Conservation (phyloP, 2,329 filamentous ascomycete genomes). For the Paecilomyces fulvus region DNA sequence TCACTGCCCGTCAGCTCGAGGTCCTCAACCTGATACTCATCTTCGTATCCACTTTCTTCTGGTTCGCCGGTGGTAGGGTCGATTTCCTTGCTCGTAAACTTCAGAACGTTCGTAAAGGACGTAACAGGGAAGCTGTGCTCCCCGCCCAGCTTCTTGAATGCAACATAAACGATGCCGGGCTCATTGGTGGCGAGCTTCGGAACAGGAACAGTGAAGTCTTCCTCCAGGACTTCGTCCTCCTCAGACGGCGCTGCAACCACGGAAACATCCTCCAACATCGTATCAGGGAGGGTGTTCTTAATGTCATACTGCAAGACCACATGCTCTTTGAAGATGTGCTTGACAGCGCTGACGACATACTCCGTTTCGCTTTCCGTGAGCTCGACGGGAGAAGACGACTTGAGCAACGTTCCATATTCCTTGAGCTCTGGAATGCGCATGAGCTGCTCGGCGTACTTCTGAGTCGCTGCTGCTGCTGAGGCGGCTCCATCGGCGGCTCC, state of each 20-base stretch:
- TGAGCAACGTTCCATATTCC: constrained; percentile 81
- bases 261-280: constrained; percentile 81
- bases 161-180: constrained; percentile 89
- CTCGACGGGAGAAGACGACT: constrained; percentile 77
- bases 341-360: constrained; percentile 87
- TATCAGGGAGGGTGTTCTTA: constrained; percentile 92
- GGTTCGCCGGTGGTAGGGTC: constrained; percentile 89
- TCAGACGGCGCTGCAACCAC: constrained; percentile 71
- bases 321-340: constrained; percentile 97
- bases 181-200: constrained; percentile 75
- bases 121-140: constrained; percentile 68
- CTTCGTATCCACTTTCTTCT: constrained; percentile 87
- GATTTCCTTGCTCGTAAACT: constrained; percentile 97
- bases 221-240: constrained; percentile 66
- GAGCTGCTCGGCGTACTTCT: constrained; percentile 83
- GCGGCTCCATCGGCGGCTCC: constrained; percentile 66
- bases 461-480: constrained; percentile 68
- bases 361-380: constrained; percentile 96
- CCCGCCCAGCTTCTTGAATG: constrained; percentile 75
- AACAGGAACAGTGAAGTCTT: constrained; percentile 89
- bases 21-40: constrained; percentile 95
- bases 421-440: constrained; percentile 84
- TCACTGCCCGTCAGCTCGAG: constrained; percentile 86
- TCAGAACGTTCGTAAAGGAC: constrained; percentile 84
- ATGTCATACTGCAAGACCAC: constrained; percentile 94